Conservation (phyloP, 1,139 yeast genomes). For the Magnusiomyces paraingens region DNA sequence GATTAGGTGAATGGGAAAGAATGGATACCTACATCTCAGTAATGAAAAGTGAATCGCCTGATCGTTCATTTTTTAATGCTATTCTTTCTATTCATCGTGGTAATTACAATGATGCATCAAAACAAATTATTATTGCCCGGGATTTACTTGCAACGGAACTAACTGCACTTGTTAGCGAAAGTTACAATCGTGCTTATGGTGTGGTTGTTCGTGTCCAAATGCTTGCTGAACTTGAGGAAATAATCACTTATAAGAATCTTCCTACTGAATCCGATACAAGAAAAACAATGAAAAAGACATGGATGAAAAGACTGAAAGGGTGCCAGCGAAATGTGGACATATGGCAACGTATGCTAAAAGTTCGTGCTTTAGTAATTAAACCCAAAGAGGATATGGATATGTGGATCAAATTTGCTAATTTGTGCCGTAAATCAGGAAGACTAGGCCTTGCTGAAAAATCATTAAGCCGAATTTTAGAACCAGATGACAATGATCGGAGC, state of each 20-base stretch:
- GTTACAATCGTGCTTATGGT: slow-evolving; percentile 94
- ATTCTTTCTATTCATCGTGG: slow-evolving; percentile 79
- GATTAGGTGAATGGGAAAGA: slow-evolving; percentile 94
- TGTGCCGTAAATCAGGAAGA: slow-evolving; percentile 91
- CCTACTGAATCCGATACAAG: slow-evolving; percentile 80
- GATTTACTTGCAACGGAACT: slow-evolving; percentile 88
- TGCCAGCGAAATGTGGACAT: slow-evolving; percentile 96
- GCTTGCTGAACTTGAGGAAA: slow-evolving; percentile 95
- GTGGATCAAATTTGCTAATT: slow-evolving; percentile 97
- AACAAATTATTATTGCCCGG: slow-evolving; percentile 75
- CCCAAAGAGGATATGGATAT: slow-evolving; percentile 97
- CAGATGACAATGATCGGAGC: slow-evolving; percentile 54
- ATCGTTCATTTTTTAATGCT: slow-evolving; percentile 89
- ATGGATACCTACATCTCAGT: slow-evolving; percentile 88
- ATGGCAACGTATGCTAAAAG: slow-evolving; percentile 95
- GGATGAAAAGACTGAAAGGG: slow-evolving; percentile 89
- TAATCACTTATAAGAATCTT: slow-evolving; percentile 76
- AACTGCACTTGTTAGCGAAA: slow-evolving; percentile 90
- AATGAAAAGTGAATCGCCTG: slow-evolving; percentile 90
- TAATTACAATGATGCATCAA: slow-evolving; percentile 74
- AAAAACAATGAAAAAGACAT: slow-evolving; percentile 74
- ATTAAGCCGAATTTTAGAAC: slow-evolving; percentile 62
- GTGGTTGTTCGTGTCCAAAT: slow-evolving; percentile 95
- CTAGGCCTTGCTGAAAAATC: slow-evolving; percentile 90
- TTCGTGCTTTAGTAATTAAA: slow-evolving; percentile 84